Evolutionary conservation across 73 alveolate genomes (phyloP).

Genomic region (Vitrella brassicaformis): DNA sequence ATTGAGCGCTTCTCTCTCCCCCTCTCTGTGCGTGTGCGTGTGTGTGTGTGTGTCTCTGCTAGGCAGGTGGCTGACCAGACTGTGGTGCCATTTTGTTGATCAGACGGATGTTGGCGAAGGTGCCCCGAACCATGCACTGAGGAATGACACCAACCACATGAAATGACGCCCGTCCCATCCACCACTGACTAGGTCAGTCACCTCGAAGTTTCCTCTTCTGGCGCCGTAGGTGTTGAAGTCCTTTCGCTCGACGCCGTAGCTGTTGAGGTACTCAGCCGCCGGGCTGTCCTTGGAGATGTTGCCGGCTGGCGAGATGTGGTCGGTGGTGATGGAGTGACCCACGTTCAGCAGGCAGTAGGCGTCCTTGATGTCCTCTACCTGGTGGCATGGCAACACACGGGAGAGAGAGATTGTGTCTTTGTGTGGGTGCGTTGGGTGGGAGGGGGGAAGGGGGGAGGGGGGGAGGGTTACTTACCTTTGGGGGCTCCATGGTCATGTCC

Average conservation of each 20-base stretch:
- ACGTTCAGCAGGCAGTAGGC: constrained; percentile 61
- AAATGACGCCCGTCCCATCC: too few relatives aligned
- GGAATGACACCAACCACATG: too few relatives aligned
- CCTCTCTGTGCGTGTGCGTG: too few relatives aligned
- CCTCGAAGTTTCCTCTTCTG: constrained; percentile 76
- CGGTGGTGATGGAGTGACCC: constrained; percentile 83
- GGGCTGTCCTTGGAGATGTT: constrained; percentile 69
- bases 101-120: constrained; percentile 73
- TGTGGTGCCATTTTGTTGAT: constrained; percentile 51
- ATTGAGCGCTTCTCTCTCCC: too few relatives aligned
- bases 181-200: too few relatives aligned
- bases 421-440: too few relatives aligned
- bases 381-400: too few relatives aligned
- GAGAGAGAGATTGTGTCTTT: too few relatives aligned
- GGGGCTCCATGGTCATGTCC: constrained; percentile 41
- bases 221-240: constrained; percentile 83
- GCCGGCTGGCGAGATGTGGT: constrained; percentile 91
- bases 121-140: constrained; percentile 85
- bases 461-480: too few relatives aligned
- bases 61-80: neutral
- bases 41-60: too few relatives aligned
- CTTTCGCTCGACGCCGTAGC: constrained; percentile 48
- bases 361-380: constrained; percentile 39
- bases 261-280: constrained; percentile 54
- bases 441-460: too few relatives aligned